Evolutionary conservation across 306 rosid species (phyloP).

Genomic region (Castanospermum australe): DNA sequence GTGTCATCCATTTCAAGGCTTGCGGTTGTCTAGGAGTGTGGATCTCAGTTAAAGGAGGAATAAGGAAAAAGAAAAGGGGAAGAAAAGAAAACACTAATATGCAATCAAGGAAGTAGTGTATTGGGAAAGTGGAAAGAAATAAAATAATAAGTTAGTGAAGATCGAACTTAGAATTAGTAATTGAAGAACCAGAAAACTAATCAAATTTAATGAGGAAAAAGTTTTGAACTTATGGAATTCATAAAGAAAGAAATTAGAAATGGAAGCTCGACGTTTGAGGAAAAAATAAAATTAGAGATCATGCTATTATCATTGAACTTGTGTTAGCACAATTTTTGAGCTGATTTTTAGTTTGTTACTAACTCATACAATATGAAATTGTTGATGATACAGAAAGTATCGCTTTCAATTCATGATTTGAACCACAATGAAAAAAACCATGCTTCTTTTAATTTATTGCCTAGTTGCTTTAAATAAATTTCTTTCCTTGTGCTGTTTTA

Average conservation of each 20-base stretch:
- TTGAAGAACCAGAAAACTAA: constrained; percentile 1
- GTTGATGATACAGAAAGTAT: constrained; percentile 18
- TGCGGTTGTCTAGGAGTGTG: neutral
- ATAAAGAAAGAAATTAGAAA: neutral
- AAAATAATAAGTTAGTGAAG: neutral
- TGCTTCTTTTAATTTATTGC: neutral
- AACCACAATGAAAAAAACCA: constrained; percentile 1
- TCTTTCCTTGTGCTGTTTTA: neutral
- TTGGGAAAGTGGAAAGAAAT: constrained; percentile 12
- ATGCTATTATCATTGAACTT: constrained; percentile 1
- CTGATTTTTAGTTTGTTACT: constrained; percentile 3
- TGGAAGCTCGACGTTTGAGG: neutral
- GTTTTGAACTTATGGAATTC: neutral
- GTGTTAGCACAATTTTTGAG: neutral
- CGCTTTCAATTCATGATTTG: constrained; percentile 4
- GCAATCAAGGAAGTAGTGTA: neutral
- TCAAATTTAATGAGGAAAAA: neutral
- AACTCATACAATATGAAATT: neutral
- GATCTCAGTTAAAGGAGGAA: constrained; percentile 13
- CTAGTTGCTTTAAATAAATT: neutral
- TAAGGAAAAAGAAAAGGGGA: neutral
- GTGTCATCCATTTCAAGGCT: constrained; percentile 15
- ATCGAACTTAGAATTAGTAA: neutral
- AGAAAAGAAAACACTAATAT: too few species aligned
- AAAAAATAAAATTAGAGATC: neutral